A percentile compares a stretch with the other conserved stretches of the same genome.
These are phyloP conservation scores for Arthroderma sp. DNA, from an alignment of 2,329 filamentous ascomycete species.

Conservation along the genomic window DNA sequence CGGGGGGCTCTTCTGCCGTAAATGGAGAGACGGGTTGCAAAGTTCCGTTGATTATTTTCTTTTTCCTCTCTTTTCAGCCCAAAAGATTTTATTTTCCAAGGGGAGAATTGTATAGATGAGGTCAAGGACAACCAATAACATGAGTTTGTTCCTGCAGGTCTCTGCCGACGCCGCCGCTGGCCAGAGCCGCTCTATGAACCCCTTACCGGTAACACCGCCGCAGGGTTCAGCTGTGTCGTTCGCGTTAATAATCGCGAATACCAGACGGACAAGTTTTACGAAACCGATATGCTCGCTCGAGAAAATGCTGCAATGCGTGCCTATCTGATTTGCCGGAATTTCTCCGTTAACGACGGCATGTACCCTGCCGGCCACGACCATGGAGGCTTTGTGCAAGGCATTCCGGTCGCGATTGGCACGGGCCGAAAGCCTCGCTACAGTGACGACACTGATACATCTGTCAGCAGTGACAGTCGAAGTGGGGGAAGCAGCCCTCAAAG, in stretches of 20 bases:
- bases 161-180: slow-evolving; percentile 92
- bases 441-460: slow-evolving; percentile 36
- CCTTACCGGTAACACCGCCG: slow-evolving; percentile 50
- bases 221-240: slow-evolving; percentile 77
- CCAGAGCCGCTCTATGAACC: slow-evolving; percentile 79
- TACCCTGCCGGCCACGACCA: slow-evolving; percentile 44
- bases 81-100: no score
- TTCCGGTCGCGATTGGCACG: slow-evolving; percentile 51
- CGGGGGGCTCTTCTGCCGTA: no score
- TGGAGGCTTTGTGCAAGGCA: slow-evolving; percentile 44
- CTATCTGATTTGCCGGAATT: slow-evolving; percentile 96
- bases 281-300: slow-evolving; percentile 67
- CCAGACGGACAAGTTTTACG: slow-evolving; percentile 75
- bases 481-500: slow-evolving; percentile 42
- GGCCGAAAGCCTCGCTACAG: slow-evolving; percentile 39
- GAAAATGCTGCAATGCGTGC: slow-evolving; percentile 92
- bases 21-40: no score
- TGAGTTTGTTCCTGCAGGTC: slow-evolving; percentile 44
- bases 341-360: slow-evolving; percentile 90
- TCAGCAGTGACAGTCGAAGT: slow-evolving; percentile 36
- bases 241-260: slow-evolving; percentile 95
- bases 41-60: slow-evolving; percentile 4
- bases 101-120: neutral
- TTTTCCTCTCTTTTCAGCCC: slow-evolving; percentile 2
- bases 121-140: slow-evolving; percentile 25